Evolutionary conservation across 441 rosid genomes (phyloP).

Genomic region (Pelargonium cotyledonis): DNA sequence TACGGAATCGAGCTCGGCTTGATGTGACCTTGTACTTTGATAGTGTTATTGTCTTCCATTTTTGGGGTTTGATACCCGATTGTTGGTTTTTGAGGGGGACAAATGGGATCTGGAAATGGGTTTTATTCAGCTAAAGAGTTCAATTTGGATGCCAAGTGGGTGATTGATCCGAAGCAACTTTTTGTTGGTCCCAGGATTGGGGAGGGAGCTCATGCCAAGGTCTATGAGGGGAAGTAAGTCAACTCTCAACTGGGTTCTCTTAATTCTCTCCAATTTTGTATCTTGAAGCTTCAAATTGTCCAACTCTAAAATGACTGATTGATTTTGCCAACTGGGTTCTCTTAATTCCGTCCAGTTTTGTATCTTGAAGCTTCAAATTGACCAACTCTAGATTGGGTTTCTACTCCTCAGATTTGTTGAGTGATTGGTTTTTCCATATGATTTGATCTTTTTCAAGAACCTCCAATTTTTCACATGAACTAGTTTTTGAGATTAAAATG

Average conservation of each 20-base stretch:
- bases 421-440: background rate
- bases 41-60: background rate
- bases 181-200: constrained; percentile 65
- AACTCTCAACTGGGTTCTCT: background rate
- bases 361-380: background rate
- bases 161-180: constrained; percentile 55
- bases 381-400: background rate
- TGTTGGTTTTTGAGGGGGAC: constrained; percentile 13
- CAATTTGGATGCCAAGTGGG: constrained; percentile 49
- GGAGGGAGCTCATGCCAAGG: constrained; percentile 71
- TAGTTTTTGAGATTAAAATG: background rate
- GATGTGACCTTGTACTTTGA: background rate
- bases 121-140: constrained; percentile 29
- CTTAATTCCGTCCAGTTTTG: background rate
- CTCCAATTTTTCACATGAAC: background rate
- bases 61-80: background rate
- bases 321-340: background rate
- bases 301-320: background rate
- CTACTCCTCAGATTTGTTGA: background rate
- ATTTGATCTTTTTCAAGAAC: background rate
- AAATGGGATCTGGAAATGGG: constrained; percentile 47
- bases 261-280: background rate
- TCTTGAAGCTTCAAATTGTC: background rate
- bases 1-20: constrained; percentile 16
- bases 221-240: constrained; percentile 65